Evolutionary conservation across 352 stramenopile species (phyloP).

Genomic region (Pythium diclinum): DNA sequence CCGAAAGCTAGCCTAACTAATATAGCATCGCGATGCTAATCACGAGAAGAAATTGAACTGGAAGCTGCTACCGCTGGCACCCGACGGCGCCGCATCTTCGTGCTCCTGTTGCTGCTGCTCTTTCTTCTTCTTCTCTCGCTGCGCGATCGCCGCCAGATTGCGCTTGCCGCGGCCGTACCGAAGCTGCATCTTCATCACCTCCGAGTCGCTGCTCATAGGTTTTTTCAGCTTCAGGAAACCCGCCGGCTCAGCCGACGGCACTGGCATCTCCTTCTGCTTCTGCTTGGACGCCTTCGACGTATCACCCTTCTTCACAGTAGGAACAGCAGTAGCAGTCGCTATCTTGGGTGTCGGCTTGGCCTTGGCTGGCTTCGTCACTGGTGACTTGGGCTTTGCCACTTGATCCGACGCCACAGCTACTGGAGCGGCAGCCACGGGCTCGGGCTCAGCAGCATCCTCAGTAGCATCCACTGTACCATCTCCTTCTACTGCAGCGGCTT

Average conservation of each 20-base stretch:
- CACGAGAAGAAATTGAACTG: slow-evolving; percentile 32
- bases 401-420: not conserved
- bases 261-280: slow-evolving; percentile 6
- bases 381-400: not conserved
- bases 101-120: slow-evolving; percentile 12
- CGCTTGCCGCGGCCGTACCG: slow-evolving; percentile 57
- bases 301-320: slow-evolving; percentile 7
- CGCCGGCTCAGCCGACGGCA: slow-evolving; percentile 9
- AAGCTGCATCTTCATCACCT: slow-evolving; percentile 71
- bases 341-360: not conserved
- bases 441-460: not conserved
- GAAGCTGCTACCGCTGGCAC: slow-evolving; percentile 9
- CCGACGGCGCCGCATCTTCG: not conserved
- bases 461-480: not conserved
- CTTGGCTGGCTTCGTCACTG: not conserved
- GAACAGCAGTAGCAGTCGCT: not conserved
- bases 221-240: slow-evolving; percentile 62
- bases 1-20: slow-evolving; percentile 14
- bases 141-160: slow-evolving; percentile 48
- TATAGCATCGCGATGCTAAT: slow-evolving; percentile 4
- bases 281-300: not conserved
- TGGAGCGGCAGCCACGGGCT: not conserved
- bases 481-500: not conserved
- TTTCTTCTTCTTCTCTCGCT: slow-evolving; percentile 43
- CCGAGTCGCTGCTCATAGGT: slow-evolving; percentile 56